Base-by-base conservation (phyloP, 805 yeast species). In the Ogataea corticis region DNA sequence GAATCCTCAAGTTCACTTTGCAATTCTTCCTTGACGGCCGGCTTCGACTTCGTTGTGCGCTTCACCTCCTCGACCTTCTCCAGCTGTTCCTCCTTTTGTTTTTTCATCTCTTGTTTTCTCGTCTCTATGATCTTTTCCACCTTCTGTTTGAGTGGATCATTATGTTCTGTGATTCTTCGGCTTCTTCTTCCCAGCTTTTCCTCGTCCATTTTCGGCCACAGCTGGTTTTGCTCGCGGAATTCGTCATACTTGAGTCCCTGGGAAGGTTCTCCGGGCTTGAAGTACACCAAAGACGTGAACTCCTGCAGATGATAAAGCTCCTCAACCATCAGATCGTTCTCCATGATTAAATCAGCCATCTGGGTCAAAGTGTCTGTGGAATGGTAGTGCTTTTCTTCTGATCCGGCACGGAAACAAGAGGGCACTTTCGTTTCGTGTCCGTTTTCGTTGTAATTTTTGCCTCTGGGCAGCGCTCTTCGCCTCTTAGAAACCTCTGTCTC, bases 271-370 rank as follows among this genome's bases (percentile, higher is more conserved):
- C 61, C 55, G 0, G 90, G 90, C 51, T 83, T 76, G 76, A 82
- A 85, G 15, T 77, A 79, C 0, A 74, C 77, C 34, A 84, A 59
- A 0, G 87, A 80, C 16, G 80, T 78, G 58, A 75, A 85, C 52
- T 82, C 79, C 45, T 72, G 67, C 21, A 85, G 63, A 57, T 85
- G 88, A 54, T 79, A 84, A 15, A 85, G 64, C 57, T 85, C 90
- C 49, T 80, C 79, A 0, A 79, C 68, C 19, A 77, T 61, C 4
- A 76, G 42, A 41, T 76, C 77, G 59, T 77, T 79, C 31, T 72
- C 65, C 13, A 74, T 62, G 30, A 73, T 61, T 44, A 80, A 49
- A 5, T 73, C 68, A 0, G 77, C 75, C 46, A 80, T 52, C 35
- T 62, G 63, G 18, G 69, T 64, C 39, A 63, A 61, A 18, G 2